Base-by-base conservation (phyloP, 768 basidiomycete species). In the Galerina sulciceps region DNA sequence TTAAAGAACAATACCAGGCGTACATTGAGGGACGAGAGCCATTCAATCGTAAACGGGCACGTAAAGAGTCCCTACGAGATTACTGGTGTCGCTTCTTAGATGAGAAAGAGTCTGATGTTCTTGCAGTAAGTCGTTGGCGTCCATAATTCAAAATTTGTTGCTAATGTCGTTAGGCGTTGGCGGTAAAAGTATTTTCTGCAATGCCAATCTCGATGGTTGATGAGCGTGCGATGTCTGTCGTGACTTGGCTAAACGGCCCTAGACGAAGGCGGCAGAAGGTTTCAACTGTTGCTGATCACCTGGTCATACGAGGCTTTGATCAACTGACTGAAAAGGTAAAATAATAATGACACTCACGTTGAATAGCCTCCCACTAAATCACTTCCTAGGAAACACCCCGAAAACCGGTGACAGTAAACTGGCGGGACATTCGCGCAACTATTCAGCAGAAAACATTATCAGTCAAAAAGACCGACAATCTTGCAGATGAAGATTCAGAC, bases 141-240 rank as follows among this genome's bases (percentile, higher is more conserved):
- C n/a, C n/a, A 4, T 17, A 44, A 44, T 17, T 20, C 1, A 6
- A 5, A 44, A 20, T 17, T 4, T 10, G 23, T 2, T 17, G 6
- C 4, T 1, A 23, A 11, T 5, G 5, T 47, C 18, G 34, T 26
- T 42, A 58, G 57, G 57, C 49, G 5, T 9, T 58, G 0, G 42
- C 57, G 13, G 44, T 58, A 11, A 58, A 58, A 46, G 26, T 58
- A n/a, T 58, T 58, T 53, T 45, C 57, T 1, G 23, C 36, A 18
- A 38, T 64, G 53, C 60, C 60, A 6, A 43, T 54, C 8, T 67
- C 64, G 10, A 65, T 67, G 57, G 64, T 58, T 22, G 63, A 68
- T 57, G 66, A 67, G 49, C 54, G 47, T 2, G 53, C 62, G 22
- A 65, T 67, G 64, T 67, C 59, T n/a, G 60, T 58, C 44, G 56